Evolutionary conservation across 108 stramenopile genomes (phyloP), one percentile per base, ranked within the genome.

Genomic region (Cyclotella choctawhatcheeana): DNA sequence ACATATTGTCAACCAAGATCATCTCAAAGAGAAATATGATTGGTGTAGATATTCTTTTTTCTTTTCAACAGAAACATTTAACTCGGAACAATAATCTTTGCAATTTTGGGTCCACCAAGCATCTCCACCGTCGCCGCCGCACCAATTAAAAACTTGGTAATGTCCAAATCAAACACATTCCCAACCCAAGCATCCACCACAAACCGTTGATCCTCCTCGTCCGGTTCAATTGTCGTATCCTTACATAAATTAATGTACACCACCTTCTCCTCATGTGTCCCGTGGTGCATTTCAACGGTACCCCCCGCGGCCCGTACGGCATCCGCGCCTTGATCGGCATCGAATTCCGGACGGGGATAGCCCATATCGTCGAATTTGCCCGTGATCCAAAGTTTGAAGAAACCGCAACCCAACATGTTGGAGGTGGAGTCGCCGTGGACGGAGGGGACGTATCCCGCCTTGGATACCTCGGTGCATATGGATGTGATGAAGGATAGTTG

Each of bases 101-200:
- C 71, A 50, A 67, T 67, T 30, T 73, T 73, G 2, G 71, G 71
- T 44, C 71, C 71, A 2, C 71, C 71, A 14, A 73, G 31, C 66
- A 67, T 65, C 65, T 73, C 71, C 7, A 73, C 71, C 53, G 71
- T 73, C 1, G 52, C 66, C 53, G 71, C 71, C 0, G 71, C 71
- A 27, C 52, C 54, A 37, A 73, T 48, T 31, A 73, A 56, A 21
- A 67, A 73, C 21, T 67, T 73, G 30, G 71, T 64, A 8, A 73
- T 34, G 52, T 73, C 71, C 26, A 73, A 40, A 22, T 31, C 26
- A 29, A 73, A 73, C 33, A 53, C 56, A 5, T 30, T 50, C 6
- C 64, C 71, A 0, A 54, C 54, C 71, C 71, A 73, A 54, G 48
- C 71, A 56, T 73, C 71, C 0, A 73, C 71, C 13, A 73, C 55